Conservation (phyloP, 352 stramenopile genomes). For the Globisporangium echinulatum region DNA sequence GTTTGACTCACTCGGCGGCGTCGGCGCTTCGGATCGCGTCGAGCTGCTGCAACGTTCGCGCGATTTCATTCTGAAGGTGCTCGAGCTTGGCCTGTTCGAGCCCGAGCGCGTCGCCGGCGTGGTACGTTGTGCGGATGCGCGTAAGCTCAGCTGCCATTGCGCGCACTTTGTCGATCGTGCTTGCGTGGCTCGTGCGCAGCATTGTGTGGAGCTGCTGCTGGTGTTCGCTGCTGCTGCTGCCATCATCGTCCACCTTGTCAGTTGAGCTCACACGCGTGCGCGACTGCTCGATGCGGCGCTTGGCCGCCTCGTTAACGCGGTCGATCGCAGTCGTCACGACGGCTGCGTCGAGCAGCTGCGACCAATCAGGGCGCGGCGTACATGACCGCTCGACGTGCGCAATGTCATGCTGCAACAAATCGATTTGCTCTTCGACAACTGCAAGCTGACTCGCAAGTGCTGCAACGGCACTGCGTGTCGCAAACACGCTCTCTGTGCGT, state of each 20-base stretch:
- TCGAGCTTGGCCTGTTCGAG: constrained; percentile 51
- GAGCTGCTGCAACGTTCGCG: constrained; percentile 45
- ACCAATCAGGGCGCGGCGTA: constrained; percentile 63
- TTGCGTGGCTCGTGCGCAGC: constrained; percentile 41
- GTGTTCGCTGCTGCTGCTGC: constrained; percentile 1
- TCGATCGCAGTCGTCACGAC: constrained; percentile 51
- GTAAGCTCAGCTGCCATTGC: constrained; percentile 42
- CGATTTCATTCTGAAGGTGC: constrained; percentile 51
- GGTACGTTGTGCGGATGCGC: constrained; percentile 41
- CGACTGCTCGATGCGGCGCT: constrained; percentile 23
- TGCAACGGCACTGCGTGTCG: constrained; percentile 36
- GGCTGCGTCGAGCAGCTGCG: constrained; percentile 43
- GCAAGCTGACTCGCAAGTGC: constrained; percentile 23
- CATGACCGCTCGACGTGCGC: constrained; percentile 40
- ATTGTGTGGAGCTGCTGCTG: constrained; percentile 36
- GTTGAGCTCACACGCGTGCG: neutral
- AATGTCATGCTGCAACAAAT: constrained; percentile 29
- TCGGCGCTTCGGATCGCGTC: constrained; percentile 15
- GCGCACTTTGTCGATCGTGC: constrained; percentile 57
- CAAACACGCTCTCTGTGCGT: constrained; percentile 58
- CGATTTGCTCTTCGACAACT: constrained; percentile 18
- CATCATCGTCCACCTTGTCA: constrained; percentile 29
- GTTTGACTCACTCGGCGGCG: no score
- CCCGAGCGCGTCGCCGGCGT: constrained; percentile 38
- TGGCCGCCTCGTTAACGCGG: constrained; percentile 23